Conservation (phyloP, 768 basidiomycete genomes). For the Leccinum boreale region DNA sequence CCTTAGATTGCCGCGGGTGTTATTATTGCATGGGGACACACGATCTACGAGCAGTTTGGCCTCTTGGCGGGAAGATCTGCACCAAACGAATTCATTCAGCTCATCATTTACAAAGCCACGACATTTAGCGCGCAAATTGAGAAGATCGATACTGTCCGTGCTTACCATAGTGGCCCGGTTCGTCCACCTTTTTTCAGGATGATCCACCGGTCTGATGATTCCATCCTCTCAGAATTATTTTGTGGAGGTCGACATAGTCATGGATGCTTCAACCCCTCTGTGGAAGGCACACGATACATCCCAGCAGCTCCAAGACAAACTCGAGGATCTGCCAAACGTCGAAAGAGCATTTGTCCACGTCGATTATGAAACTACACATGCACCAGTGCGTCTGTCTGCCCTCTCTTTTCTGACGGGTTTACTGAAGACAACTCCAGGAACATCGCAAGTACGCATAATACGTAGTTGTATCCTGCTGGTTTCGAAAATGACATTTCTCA, state of each 20-base stretch:
- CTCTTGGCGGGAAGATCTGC: slow-evolving; percentile 91
- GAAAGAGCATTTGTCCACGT: slow-evolving; percentile 94
- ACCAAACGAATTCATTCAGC: slow-evolving; percentile 84
- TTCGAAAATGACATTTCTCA: not conserved
- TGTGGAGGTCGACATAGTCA: slow-evolving; percentile 94
- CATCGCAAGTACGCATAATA: slow-evolving; percentile 38
- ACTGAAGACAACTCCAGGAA: slow-evolving; percentile 31
- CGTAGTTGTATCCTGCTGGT: not conserved
- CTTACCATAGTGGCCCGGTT: slow-evolving; percentile 88
- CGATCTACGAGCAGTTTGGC: slow-evolving; percentile 78
- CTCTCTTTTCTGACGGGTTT: not conserved
- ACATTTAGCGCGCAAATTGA: slow-evolving; percentile 87
- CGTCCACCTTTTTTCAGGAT: slow-evolving; percentile 11
- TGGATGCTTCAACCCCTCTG: slow-evolving; percentile 83
- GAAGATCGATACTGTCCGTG: slow-evolving; percentile 87
- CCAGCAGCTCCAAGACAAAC: slow-evolving; percentile 82
- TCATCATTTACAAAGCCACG: slow-evolving; percentile 85
- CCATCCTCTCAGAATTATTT: slow-evolving; percentile 64
- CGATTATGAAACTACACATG: slow-evolving; percentile 89
- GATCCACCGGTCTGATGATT: not conserved
- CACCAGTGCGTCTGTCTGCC: slow-evolving; percentile 41
- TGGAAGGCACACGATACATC: slow-evolving; percentile 87
- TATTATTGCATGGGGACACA: slow-evolving; percentile 71
- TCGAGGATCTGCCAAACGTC: slow-evolving; percentile 86
- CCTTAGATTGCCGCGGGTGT: slow-evolving; percentile 74